Base-by-base conservation (phyloP, 495 filamentous ascomycete genomes). In the Xylaria acuta region DNA sequence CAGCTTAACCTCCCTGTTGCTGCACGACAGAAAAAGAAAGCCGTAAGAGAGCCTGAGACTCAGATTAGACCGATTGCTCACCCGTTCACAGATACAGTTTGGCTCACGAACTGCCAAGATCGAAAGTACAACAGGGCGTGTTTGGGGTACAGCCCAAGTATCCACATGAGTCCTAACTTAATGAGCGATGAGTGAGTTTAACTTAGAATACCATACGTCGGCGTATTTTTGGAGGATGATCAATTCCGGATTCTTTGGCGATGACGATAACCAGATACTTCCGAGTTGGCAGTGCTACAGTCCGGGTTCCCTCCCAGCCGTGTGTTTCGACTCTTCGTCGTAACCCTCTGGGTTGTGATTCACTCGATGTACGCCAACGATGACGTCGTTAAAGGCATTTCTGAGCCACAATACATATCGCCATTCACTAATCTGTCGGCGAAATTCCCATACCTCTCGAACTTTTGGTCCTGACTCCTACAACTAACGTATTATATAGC, bases 1-100 rank as follows among this genome's bases (percentile, higher is more conserved):
- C 86, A 87, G 38, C 79, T 98, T 11, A 92, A 92, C 0, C 88
- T 99, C 86, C 74, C 74, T 1, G 80, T 77, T 5, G 93, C 92
- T 0, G 90, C 96, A 3, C 84, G 81, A 38, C 94, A 97, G 81
- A 97, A 96, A 86, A 99, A 99, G 80, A 87, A 96, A 74, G 96
- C 96, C 18, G 89, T 90, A 78, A 73, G 86, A 78, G 45, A 51
- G 22, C n/a, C 11, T 11, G 0, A 11, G 32, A 6, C 14, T 20
- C 1, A 25, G 20, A 49, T 9, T 2, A 49, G 18, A n/a, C 27
- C 12, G 9, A 38, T 69, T 47, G 25, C 79, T 80, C 25, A 79
- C 65, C 56, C n/a, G 0, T 5, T 43, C 6, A 47, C 63, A 85
- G 84, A 93, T 95, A 64, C 94, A 97, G 80, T 97, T 97, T 77